Evolutionary conservation across 1,284 basidiomycete species (phyloP), one percentile per base, ranked within the genome.

Genomic region (Mycocalia duriaeana): DNA sequence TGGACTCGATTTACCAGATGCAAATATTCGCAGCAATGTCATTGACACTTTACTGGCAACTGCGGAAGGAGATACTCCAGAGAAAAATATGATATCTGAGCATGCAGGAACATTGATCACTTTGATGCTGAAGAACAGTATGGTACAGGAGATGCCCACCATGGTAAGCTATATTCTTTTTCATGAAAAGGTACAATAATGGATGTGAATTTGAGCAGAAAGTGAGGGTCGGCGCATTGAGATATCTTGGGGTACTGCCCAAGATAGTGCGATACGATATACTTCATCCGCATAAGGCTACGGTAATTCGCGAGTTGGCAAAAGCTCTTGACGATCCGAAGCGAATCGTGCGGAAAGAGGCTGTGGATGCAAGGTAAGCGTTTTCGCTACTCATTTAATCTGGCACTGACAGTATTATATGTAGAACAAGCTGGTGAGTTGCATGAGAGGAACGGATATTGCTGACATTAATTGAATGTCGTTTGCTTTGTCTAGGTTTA

Each of bases 311-410:
- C 26, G 82, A 86, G 47, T 73, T 99, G 22, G 85, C 76, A 0
- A 77, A 72, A 48, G 79, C 77, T 7, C 65, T 96, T 39, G 94
- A 97, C 62, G 94, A 97, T 66, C 87, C 88, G 2, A 88, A 86
- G 59, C 73, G 87, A 50, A 67, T 68, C 1, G 92, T 97, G 6
- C 73, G 94, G 37, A 84, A 81, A 57, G 89, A 89, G 57, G 94
- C 93, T 0, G 94, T 97, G 5, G 82, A 91, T 59, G 85, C 91
- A 45, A 71, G 94, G 69, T 70, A 48, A 47, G 52, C 49, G 19
- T n/a, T 20, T 37, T 45, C 23, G 14, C 16, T 39, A 11, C 40
- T 48, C 19, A 13, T 34, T 38, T 13, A 47, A 18, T 38, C 14
- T 5, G 14, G 19, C 11, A 11, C 14, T 16, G 28, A 31, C 19